phyloP scores from a whole-genome alignment of 768 basidiomycete species.

The Rhodotorula sphaerocarpa region DNA sequence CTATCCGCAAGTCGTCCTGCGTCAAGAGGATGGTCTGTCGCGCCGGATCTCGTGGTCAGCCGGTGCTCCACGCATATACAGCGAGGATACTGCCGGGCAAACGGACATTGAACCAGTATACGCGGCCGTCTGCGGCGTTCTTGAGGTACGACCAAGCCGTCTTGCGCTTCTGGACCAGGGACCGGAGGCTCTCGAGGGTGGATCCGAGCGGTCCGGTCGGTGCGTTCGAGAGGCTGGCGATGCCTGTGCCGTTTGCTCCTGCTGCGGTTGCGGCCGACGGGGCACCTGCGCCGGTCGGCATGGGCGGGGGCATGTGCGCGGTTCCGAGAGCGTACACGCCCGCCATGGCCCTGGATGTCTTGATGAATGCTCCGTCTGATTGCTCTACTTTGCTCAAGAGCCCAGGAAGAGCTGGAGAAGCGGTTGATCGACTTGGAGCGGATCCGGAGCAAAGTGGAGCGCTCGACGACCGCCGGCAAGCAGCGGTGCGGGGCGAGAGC shows the following conservation, averaged over 20 bases:
- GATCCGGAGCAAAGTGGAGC: too few relatives aligned
- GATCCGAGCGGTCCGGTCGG: conserved; percentile 3
- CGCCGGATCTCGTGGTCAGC: too few relatives aligned
- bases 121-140: conserved; percentile 77
- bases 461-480: too few relatives aligned
- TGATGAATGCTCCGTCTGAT: too few relatives aligned
- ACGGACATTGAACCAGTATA: conserved; percentile 36
- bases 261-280: neutral
- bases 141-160: conserved; percentile 76
- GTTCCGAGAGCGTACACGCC: too few relatives aligned
- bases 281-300: neutral
- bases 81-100: neutral
- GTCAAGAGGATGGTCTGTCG: conserved; percentile 77
- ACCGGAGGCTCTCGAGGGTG: conserved; percentile 43
- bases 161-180: conserved; percentile 69
- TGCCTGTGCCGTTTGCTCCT: neutral
- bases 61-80: too few relatives aligned
- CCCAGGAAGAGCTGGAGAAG: too few relatives aligned
- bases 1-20: conserved; percentile 61
- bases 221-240: conserved; percentile 16
- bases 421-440: too few relatives aligned
- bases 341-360: neutral
- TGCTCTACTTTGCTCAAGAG: too few relatives aligned
- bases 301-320: neutral
- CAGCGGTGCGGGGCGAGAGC: too few relatives aligned